Evolutionary conservation across 2,329 filamentous ascomycete species (phyloP).

Genomic region (Mollisiaceae sp.): DNA sequence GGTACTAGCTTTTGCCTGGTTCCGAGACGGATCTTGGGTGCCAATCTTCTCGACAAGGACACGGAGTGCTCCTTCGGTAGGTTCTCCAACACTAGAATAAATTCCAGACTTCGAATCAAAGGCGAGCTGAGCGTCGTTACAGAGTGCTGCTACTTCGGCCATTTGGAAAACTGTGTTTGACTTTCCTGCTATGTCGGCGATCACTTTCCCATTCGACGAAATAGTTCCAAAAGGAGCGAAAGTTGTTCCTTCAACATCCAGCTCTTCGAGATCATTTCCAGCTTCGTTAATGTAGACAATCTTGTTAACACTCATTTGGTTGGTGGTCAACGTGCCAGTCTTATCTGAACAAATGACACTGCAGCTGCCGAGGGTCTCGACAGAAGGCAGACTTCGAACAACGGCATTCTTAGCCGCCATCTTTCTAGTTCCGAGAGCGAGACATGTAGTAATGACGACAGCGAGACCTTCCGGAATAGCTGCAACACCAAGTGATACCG

Average conservation of each 20-base stretch:
- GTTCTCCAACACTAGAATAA: constrained; percentile 87
- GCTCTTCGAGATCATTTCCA: constrained; percentile 78
- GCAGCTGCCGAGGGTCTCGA: constrained; percentile 97
- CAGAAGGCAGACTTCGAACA: constrained; percentile 92
- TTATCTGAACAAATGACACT: constrained; percentile 99
- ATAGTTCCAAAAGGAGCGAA: constrained; percentile 85
- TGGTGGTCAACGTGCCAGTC: constrained; percentile 96
- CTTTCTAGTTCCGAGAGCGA: constrained; percentile 94
- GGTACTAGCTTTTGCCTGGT: constrained; percentile 54
- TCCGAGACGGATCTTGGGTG: constrained; percentile 59
- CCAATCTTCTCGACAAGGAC: constrained; percentile 95
- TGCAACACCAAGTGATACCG: constrained; percentile 95
- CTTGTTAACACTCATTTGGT: constrained; percentile 99
- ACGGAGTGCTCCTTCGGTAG: constrained; percentile 91
- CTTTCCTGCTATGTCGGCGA: constrained; percentile 70
- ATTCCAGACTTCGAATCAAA: constrained; percentile 77
- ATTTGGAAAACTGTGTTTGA: constrained; percentile 84
- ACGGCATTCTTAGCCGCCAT: constrained; percentile 99
- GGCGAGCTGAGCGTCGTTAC: constrained; percentile 85
- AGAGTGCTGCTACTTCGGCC: constrained; percentile 73
- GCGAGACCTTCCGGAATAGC: constrained; percentile 97
- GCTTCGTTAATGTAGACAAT: constrained; percentile 80
- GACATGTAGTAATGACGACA: constrained; percentile 97
- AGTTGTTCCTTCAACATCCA: constrained; percentile 90
- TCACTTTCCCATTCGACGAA: constrained; percentile 67